phyloP scores from a whole-genome alignment of 2,329 filamentous ascomycete species.

The Neofusicoccum parvum region DNA sequence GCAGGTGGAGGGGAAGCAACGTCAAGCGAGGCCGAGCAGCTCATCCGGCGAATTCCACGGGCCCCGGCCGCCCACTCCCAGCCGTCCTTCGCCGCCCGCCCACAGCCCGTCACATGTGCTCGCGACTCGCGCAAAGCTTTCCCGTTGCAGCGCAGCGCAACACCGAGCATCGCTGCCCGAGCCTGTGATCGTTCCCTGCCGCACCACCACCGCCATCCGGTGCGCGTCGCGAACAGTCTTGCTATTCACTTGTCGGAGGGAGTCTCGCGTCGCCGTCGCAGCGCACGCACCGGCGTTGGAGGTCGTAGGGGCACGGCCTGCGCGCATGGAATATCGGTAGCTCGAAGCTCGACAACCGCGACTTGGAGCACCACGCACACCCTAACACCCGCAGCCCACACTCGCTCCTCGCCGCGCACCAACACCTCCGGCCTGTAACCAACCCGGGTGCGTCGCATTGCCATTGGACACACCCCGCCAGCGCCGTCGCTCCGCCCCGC shows the following conservation, averaged over 20 bases:
- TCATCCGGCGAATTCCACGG: not conserved
- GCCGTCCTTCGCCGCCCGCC: too few species aligned
- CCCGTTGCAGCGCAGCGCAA: not conserved
- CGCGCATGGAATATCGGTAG: conserved; percentile 7
- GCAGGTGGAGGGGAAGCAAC: not conserved
- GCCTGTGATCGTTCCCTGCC: not conserved
- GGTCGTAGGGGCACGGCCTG: not conserved
- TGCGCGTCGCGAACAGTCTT: not conserved
- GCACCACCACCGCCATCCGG: not conserved
- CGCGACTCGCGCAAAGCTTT: not conserved
- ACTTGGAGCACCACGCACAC: not conserved
- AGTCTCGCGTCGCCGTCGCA: not conserved
- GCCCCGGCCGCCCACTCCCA: not conserved
- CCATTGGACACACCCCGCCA: not conserved
- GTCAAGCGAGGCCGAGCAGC: not conserved
- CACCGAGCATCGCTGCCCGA: not conserved
- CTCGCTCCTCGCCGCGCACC: not conserved
- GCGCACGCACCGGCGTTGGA: conserved; percentile 1
- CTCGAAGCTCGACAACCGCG: conserved; percentile 5
- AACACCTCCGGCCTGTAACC: not conserved
- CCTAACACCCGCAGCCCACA: not conserved
- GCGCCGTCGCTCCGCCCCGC: not conserved
- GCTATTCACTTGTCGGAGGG: not conserved
- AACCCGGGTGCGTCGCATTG: not conserved
- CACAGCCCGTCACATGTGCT: not conserved